Evolutionary conservation across 2,329 filamentous ascomycete genomes (phyloP).

Genomic region (Trichoderma cornu-damae): DNA sequence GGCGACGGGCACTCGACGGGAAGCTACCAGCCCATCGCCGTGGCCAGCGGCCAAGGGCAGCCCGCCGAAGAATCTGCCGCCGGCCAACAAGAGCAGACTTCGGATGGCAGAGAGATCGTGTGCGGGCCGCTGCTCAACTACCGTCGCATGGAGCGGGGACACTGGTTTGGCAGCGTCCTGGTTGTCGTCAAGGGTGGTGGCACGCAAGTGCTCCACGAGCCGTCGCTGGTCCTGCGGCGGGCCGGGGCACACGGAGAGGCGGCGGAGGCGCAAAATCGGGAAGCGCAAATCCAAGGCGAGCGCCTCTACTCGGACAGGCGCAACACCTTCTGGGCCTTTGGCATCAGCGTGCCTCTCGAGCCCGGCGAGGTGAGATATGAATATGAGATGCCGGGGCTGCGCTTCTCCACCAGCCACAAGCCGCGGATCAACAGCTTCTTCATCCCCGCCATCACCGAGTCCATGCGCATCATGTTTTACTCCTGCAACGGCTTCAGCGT

Average conservation of each 20-base stretch:
- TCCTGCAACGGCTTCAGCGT: slow-evolving; percentile 96
- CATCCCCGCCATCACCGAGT: slow-evolving; percentile 74
- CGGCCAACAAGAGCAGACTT: slow-evolving; percentile 21
- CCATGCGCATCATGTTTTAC: slow-evolving; percentile 98
- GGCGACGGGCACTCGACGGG: slow-evolving; percentile 29
- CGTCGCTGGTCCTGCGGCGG: slow-evolving; percentile 53
- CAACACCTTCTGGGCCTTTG: slow-evolving; percentile 92
- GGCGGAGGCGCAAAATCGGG: slow-evolving; percentile 37
- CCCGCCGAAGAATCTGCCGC: slow-evolving; percentile 14
- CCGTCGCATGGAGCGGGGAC: slow-evolving; percentile 63
- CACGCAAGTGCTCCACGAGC: slow-evolving; percentile 50
- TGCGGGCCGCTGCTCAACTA: slow-evolving; percentile 76
- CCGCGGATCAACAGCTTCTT: slow-evolving; percentile 67
- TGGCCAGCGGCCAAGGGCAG: slow-evolving; percentile 35
- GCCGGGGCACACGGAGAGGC: slow-evolving; percentile 28
- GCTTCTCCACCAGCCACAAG: slow-evolving; percentile 53
- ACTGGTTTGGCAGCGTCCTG: slow-evolving; percentile 82
- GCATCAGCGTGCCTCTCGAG: slow-evolving; percentile 70
- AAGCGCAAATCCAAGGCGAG: slow-evolving; percentile 36
- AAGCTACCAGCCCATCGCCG: slow-evolving; percentile 46
- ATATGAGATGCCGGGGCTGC: slow-evolving; percentile 66
- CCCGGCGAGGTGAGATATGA: slow-evolving; percentile 68
- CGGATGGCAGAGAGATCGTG: slow-evolving; percentile 56
- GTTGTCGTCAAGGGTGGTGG: slow-evolving; percentile 72
- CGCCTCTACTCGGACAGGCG: slow-evolving; percentile 60